phyloP scores from a whole-genome alignment of 768 basidiomycete species.

The Xerocomus potaroensis region DNA sequence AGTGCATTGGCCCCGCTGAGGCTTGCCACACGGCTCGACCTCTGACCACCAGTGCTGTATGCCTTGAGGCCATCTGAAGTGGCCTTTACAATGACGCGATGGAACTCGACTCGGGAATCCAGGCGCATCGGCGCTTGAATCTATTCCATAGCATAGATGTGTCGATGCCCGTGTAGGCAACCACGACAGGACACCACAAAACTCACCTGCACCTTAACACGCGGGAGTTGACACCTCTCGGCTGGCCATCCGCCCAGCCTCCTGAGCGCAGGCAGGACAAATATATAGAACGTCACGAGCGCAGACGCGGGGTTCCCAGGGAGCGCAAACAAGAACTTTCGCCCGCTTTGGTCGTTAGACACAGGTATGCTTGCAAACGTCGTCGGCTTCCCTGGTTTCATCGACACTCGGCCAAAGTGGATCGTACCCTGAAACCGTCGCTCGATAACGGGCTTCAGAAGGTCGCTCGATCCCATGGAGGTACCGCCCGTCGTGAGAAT shows the following conservation, averaged over 20 bases:
- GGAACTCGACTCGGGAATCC: slow-evolving; percentile 77
- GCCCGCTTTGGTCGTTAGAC: slow-evolving; percentile 24
- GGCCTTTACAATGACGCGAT: slow-evolving; percentile 64
- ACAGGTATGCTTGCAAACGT: slow-evolving; percentile 78
- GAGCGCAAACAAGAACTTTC: slow-evolving; percentile 74
- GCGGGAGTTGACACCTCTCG: slow-evolving; percentile 51
- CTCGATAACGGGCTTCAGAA: slow-evolving; percentile 87
- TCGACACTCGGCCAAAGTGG: slow-evolving; percentile 81
- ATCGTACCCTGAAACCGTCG: slow-evolving; percentile 68
- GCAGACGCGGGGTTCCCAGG: slow-evolving; percentile 90
- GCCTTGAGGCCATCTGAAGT: slow-evolving; percentile 49
- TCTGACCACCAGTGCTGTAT: slow-evolving; percentile 80
- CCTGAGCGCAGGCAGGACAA: slow-evolving; percentile 78
- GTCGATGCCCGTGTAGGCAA: not conserved
- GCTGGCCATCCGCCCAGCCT: slow-evolving; percentile 64
- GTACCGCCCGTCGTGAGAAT: slow-evolving; percentile 86
- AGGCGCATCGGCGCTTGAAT: slow-evolving; percentile 58
- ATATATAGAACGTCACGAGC: slow-evolving; percentile 79
- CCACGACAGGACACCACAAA: not conserved
- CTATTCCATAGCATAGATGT: slow-evolving; percentile 29
- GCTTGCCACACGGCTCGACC: slow-evolving; percentile 79
- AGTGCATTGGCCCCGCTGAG: slow-evolving; percentile 78
- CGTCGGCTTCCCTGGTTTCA: slow-evolving; percentile 87
- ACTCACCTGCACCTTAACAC: slow-evolving; percentile 60
- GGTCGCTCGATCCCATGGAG: slow-evolving; percentile 85